Base-by-base conservation (phyloP, 306 rosid genomes). In the Echinosophora koreensis region DNA sequence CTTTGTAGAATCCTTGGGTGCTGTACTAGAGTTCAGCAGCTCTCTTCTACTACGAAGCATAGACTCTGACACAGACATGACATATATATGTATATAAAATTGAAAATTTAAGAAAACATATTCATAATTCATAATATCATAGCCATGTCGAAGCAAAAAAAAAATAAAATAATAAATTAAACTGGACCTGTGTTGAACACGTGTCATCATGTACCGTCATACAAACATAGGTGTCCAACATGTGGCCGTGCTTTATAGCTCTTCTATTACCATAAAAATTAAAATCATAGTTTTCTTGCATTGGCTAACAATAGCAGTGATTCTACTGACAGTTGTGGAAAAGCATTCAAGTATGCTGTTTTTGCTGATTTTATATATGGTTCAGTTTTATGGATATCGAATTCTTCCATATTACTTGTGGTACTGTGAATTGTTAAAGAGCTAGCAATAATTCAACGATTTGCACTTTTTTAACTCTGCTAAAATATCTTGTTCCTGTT, bases 281-380 rank as follows among this genome's bases (percentile, higher is more conserved):
- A 30, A 3, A 18, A 28, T 15, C 12, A 12, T 54, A 71, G 60
- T 18, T 42, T 52, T 71, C 47, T 32, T 73, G 69, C 62, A 27
- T 46, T 73, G 78, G 59, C 46, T 52, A 39, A 8, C 39, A 71
- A 30, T 27, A 51, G 44, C 46, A 68, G 72, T 27, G 55, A 50
- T 17, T 38, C 55, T 59, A 37, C 35, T 10, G 41, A 34, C 60
- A 44, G 60, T 58, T 79, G 14, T 28, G 30, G 41, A 32, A 49
- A 38, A 54, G 42, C 50, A 63, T 49, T 41, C 16, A 38, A 54
- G 67, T 22, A 32, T 13, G 15, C 15, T 42, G 74, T 69, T 60
- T 47, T 47, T 77, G 10, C 54, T 52, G 35, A 47, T 47, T n/a
- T 17, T 41, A 59, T 28, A 10, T 17, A 73, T 10, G 38, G 61